Conservation (phyloP, 345 rosid genomes). For the Acer campestre region DNA sequence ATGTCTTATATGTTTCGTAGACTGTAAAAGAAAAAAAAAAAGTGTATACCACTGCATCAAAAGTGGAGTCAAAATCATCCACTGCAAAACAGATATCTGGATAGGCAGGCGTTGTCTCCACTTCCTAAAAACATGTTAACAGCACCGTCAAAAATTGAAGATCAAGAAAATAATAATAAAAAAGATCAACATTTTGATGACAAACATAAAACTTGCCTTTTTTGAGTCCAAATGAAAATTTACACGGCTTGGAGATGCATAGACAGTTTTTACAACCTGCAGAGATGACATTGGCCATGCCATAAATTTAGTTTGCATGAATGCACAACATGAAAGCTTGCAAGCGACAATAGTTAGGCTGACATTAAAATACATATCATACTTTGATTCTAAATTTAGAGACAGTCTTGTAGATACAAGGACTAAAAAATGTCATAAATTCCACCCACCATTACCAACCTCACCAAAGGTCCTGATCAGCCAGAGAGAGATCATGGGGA, state of each 20-base stretch:
- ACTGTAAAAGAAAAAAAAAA: not conserved
- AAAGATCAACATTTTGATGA: slow-evolving; percentile 3
- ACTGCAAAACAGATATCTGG: slow-evolving; percentile 97
- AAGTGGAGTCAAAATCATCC: slow-evolving; percentile 96
- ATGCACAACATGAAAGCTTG: slow-evolving; percentile 6
- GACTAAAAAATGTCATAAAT: not conserved
- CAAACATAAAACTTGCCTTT: slow-evolving; percentile 58
- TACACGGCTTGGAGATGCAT: slow-evolving; percentile 97
- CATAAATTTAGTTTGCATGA: slow-evolving; percentile 20
- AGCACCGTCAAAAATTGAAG: slow-evolving; percentile 32
- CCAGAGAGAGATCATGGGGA: not conserved
- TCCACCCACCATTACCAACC: not conserved
- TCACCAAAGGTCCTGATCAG: not conserved
- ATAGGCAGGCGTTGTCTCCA: slow-evolving; percentile 90
- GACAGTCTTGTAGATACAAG: not conserved
- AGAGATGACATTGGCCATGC: slow-evolving; percentile 24
- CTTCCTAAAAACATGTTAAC: slow-evolving; percentile 59
- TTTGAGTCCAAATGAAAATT: slow-evolving; percentile 89
- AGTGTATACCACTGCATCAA: slow-evolving; percentile 85
- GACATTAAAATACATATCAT: slow-evolving; percentile 1
- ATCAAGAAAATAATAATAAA: not conserved
- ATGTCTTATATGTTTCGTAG: not conserved
- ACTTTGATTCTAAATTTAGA: not conserved
- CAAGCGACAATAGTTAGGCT: slow-evolving; percentile 11
- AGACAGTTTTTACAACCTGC: slow-evolving; percentile 95